Conservation (phyloP, 2,329 filamentous ascomycete genomes). For the Botrytis sinoallii region DNA sequence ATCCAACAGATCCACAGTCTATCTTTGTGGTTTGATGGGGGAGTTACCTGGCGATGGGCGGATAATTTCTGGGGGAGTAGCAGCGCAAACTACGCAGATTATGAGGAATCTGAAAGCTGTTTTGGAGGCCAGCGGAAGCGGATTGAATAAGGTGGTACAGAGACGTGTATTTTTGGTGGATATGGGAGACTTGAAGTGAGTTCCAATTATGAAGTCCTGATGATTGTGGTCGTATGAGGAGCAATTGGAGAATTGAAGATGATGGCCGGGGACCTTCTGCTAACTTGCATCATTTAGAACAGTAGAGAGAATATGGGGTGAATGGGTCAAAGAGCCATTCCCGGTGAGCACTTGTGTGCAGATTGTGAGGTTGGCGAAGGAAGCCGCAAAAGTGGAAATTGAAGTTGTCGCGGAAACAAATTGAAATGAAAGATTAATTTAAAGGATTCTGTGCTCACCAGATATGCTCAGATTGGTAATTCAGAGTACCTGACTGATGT, state of each 20-base stretch:
- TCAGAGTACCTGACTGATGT: neutral
- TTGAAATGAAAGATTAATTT: neutral
- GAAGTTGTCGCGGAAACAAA: conserved; percentile 18
- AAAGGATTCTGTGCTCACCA: no score
- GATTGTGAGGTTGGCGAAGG: conserved; percentile 15
- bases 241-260: neutral
- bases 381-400: conserved; percentile 14
- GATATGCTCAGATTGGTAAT: neutral
- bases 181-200: conserved; percentile 16
- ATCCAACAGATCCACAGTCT: conserved; percentile 1
- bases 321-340: conserved; percentile 17
- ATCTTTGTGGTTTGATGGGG: conserved; percentile 11
- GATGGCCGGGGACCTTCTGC: neutral
- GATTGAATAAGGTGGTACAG: conserved; percentile 11
- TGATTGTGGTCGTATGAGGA: neutral
- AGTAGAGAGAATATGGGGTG: conserved; percentile 15
- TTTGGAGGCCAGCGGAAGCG: conserved; percentile 12
- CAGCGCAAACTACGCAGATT: conserved; percentile 11
- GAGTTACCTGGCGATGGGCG: conserved; percentile 13
- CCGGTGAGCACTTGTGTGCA: conserved; percentile 17
- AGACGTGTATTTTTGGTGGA: conserved; percentile 15
- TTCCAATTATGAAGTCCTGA: neutral
- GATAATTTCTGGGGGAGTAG: conserved; percentile 6
- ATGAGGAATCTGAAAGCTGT: conserved; percentile 15
- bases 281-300: neutral